phyloP scores from a whole-genome alignment of 805 yeast species.

The Debaryomyces tyrocola region DNA sequence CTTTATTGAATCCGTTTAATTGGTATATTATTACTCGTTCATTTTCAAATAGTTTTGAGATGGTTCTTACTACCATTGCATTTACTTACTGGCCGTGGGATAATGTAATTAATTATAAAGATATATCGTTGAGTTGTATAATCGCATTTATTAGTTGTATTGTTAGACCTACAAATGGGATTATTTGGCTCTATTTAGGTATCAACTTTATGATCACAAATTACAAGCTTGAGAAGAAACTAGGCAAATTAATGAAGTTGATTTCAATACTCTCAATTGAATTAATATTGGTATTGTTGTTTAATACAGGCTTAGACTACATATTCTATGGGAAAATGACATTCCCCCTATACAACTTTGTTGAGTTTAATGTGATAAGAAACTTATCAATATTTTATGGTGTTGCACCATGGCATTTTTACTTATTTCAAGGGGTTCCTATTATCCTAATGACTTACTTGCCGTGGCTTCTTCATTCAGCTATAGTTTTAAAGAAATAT shows the following conservation, averaged over 20 bases:
- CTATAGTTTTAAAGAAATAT: constrained; percentile 8
- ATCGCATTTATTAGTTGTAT: constrained; percentile 65
- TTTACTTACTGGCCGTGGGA: constrained; percentile 72
- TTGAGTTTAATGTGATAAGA: constrained; percentile 74
- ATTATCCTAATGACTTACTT: constrained; percentile 63
- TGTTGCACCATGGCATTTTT: constrained; percentile 79
- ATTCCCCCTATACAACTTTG: constrained; percentile 67
- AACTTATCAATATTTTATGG: constrained; percentile 85
- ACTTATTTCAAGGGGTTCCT: constrained; percentile 80
- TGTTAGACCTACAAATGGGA: constrained; percentile 79
- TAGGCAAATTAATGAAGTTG: constrained; percentile 7
- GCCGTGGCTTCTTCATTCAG: constrained; percentile 52
- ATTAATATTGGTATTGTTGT: constrained; percentile 24
- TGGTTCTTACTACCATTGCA: constrained; percentile 65
- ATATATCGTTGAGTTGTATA: constrained; percentile 25
- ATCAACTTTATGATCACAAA: constrained; percentile 7
- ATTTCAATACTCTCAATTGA: constrained; percentile 17
- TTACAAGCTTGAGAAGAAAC: neutral
- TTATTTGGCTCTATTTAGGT: constrained; percentile 75
- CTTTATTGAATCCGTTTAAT: constrained; percentile 71
- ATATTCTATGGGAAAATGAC: constrained; percentile 55
- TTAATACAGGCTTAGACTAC: constrained; percentile 53
- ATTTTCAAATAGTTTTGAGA: constrained; percentile 82
- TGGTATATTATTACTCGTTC: constrained; percentile 81
- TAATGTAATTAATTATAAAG: constrained; percentile 11